phyloP scores from a whole-genome alignment of 2,329 filamentous ascomycete species.

The Cucurbitaria berberidis region DNA sequence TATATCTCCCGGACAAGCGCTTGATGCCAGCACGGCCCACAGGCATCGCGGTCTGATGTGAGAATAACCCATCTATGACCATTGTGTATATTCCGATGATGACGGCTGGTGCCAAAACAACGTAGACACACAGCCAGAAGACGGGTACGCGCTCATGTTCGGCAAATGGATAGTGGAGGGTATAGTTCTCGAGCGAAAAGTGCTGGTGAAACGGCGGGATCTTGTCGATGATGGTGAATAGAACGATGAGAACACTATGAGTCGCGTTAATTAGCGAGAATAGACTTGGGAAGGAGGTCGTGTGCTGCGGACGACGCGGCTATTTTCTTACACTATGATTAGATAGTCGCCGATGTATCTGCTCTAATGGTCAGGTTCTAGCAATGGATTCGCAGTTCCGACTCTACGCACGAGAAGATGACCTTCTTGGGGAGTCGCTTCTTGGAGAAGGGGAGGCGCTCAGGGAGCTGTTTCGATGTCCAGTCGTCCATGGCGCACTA shows the following conservation, averaged over 20 bases:
- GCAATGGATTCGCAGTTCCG: neutral
- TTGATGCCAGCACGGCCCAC: conserved; percentile 34
- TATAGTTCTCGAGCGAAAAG: conserved; percentile 63
- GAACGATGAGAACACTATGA: conserved; percentile 56
- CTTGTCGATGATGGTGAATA: conserved; percentile 61
- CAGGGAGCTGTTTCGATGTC: conserved; percentile 46
- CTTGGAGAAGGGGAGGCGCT: conserved; percentile 62
- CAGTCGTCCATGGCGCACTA: conserved; percentile 43
- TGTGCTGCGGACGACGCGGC: conserved; percentile 28
- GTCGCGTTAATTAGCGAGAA: conserved; percentile 23
- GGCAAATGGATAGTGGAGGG: conserved; percentile 64
- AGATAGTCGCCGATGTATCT: conserved; percentile 66
- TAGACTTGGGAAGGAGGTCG: conserved; percentile 40
- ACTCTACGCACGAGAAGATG: conserved; percentile 57
- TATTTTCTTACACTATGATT: conserved; percentile 59
- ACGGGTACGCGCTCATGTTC: conserved; percentile 62
- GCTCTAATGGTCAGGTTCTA: conserved; percentile 24
- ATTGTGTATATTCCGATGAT: conserved; percentile 64
- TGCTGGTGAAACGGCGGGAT: conserved; percentile 63
- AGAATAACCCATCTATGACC: conserved; percentile 64
- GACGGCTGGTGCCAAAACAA: conserved; percentile 56
- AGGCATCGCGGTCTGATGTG: conserved; percentile 51
- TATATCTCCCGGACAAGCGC: conserved; percentile 54
- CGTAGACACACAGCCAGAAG: conserved; percentile 56
- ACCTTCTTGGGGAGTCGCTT: conserved; percentile 58